Percentiles rank a stretch among this genome's conserved stretches.
These are phyloP conservation scores for Zygoascus bituminiphila DNA, from an alignment of 805 yeast genomes.

Conservation along the genomic window DNA sequence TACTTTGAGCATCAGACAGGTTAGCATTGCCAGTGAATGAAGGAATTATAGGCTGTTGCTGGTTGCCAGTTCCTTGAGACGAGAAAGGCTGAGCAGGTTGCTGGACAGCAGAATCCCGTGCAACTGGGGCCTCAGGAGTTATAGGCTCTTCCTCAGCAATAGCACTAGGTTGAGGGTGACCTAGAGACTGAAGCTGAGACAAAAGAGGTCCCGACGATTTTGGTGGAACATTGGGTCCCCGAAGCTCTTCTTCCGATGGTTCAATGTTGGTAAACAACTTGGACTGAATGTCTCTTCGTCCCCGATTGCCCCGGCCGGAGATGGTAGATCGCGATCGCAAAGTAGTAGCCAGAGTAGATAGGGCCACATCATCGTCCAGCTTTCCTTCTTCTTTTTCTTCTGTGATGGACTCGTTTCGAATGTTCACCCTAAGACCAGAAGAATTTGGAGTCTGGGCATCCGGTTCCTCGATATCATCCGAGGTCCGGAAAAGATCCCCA, in stretches of 20 bases:
- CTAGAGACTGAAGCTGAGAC: constrained; percentile 14
- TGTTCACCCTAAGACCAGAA: constrained; percentile 15
- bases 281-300: constrained; percentile 27
- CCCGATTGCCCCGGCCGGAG: constrained; percentile 22
- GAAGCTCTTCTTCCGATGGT: constrained; percentile 17
- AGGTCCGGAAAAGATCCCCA: constrained; percentile 3
- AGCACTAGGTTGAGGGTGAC: not conserved
- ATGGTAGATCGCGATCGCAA: constrained; percentile 25
- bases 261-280: constrained; percentile 23
- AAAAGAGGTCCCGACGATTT: constrained; percentile 7
- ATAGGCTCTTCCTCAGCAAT: not conserved
- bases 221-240: constrained; percentile 6
- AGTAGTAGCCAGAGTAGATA: constrained; percentile 26
- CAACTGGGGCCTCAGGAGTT: not conserved
- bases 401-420: constrained; percentile 20
- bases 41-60: constrained; percentile 18
- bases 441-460: constrained; percentile 7
- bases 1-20: constrained; percentile 2
- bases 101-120: not conserved
- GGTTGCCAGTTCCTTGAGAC: constrained; percentile 4
- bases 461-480: constrained; percentile 6
- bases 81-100: not conserved
- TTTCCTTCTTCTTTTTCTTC: constrained; percentile 19
- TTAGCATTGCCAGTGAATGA: constrained; percentile 9
- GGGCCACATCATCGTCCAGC: constrained; percentile 22